phyloP scores from a whole-genome alignment of 1,284 basidiomycete genomes.

The Sphagnurus paluster region DNA sequence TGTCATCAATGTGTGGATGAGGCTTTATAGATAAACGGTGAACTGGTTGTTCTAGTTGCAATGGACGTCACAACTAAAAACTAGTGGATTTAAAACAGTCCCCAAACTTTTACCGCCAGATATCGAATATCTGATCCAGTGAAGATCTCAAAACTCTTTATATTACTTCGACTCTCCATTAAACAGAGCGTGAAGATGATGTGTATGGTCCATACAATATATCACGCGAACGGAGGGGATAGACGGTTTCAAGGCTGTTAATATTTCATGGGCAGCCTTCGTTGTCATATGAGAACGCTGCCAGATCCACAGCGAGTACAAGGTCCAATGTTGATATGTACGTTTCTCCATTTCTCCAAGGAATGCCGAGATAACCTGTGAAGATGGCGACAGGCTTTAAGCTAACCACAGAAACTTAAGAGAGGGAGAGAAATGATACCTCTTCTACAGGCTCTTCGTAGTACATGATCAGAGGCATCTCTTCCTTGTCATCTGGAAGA shows the following conservation, averaged over 20 bases:
- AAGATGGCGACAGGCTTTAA: not conserved
- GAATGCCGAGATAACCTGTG: slow-evolving; percentile 10
- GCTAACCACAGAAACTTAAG: not conserved
- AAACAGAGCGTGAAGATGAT: slow-evolving; percentile 7
- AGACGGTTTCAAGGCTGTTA: slow-evolving; percentile 6
- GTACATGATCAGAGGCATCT: slow-evolving; percentile 2
- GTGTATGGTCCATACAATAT: slow-evolving; percentile 9
- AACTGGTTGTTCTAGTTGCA: no score
- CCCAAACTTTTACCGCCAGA: no score
- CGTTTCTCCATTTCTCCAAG: slow-evolving; percentile 11
- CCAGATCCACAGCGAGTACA: slow-evolving; percentile 14
- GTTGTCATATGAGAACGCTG: slow-evolving; percentile 17
- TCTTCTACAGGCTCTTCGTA: slow-evolving; percentile 5
- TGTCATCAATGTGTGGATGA: no score
- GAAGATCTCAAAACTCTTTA: no score
- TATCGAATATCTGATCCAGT: no score
- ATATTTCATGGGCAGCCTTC: slow-evolving; percentile 10
- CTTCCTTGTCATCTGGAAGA: slow-evolving; percentile 8
- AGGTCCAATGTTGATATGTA: slow-evolving; percentile 10
- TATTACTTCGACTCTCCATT: no score
- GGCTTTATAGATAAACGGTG: no score
- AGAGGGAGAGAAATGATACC: not conserved
- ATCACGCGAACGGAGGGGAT: slow-evolving; percentile 15
- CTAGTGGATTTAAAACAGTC: no score
- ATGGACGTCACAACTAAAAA: no score